Evolutionary conservation across 257 asterid genomes (phyloP).

Genomic region (Salvia hispanica): DNA sequence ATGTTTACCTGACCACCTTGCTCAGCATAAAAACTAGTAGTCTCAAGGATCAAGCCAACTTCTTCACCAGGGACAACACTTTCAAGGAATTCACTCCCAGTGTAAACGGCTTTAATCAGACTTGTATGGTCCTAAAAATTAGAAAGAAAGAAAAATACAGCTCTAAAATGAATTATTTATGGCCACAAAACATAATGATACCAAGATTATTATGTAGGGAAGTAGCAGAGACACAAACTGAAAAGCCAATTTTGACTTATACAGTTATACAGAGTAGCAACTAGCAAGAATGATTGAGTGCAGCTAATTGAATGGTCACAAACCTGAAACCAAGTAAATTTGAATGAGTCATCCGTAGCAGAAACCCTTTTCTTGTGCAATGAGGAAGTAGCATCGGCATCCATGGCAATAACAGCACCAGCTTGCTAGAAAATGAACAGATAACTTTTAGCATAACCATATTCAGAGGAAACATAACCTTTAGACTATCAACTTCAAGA

Average conservation of each 20-base stretch:
- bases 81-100: conserved; percentile 74
- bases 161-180: background rate
- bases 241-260: conserved; percentile 9
- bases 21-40: conserved; percentile 93
- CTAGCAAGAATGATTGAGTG: background rate
- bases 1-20: conserved; percentile 98
- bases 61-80: conserved; percentile 66
- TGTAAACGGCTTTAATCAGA: conserved; percentile 81
- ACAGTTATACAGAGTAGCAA: background rate
- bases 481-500: conserved; percentile 1
- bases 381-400: conserved; percentile 88
- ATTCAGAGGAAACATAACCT: conserved; percentile 11
- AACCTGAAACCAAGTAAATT: conserved; percentile 90
- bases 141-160: conserved; percentile 23
- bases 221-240: conserved; percentile 14
- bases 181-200: background rate
- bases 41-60: conserved; percentile 83
- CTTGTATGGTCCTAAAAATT: conserved; percentile 69
- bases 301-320: conserved; percentile 22
- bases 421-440: conserved; percentile 51
- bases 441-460: conserved; percentile 30
- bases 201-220: background rate
- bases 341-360: conserved; percentile 76
- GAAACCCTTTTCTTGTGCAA: conserved; percentile 75
- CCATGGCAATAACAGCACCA: conserved; percentile 79